A percentile compares a stretch with the other conserved stretches of the same genome.
These are phyloP conservation scores for Meripilus lineatus DNA, from an alignment of 1,284 basidiomycete species.

Conservation along the genomic window DNA sequence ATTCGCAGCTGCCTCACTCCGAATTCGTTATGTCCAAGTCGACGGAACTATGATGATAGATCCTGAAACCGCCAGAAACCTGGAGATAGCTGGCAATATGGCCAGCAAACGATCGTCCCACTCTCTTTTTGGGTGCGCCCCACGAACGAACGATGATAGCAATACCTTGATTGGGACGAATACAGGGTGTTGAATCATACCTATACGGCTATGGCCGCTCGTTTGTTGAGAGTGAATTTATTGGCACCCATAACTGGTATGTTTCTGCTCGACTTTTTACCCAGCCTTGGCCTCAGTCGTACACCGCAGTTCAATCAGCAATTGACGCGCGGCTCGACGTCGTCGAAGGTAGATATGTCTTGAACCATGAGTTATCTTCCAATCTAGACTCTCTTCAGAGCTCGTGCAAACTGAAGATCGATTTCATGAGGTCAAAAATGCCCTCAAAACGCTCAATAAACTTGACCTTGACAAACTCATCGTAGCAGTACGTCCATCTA, in stretches of 20 bases:
- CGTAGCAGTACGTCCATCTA: slow-evolving; percentile 46
- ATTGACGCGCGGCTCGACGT: slow-evolving; percentile 82
- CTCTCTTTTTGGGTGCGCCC: slow-evolving; percentile 68
- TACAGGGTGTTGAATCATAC: slow-evolving; percentile 71
- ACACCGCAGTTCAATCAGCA: slow-evolving; percentile 43
- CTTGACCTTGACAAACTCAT: slow-evolving; percentile 89
- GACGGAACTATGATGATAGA: slow-evolving; percentile 94
- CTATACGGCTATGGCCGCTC: slow-evolving; percentile 82
- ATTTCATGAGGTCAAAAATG: slow-evolving; percentile 65
- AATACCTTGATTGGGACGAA: too few relatives aligned
- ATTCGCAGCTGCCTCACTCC: slow-evolving; percentile 70
- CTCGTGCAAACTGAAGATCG: slow-evolving; percentile 71
- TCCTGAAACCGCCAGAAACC: slow-evolving; percentile 76
- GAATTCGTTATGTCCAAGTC: slow-evolving; percentile 74
- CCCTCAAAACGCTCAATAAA: slow-evolving; percentile 68
- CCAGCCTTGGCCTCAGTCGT: slow-evolving; percentile 4
- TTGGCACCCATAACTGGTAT: slow-evolving; percentile 79
- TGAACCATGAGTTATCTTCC: not conserved
- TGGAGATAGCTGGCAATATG: slow-evolving; percentile 83
- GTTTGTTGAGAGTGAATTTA: slow-evolving; percentile 77
- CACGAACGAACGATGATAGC: too few relatives aligned
- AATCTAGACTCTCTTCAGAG: slow-evolving; percentile 44
- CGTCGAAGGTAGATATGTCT: slow-evolving; percentile 57
- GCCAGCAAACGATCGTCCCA: slow-evolving; percentile 57
- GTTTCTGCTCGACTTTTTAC: slow-evolving; percentile 8